These are phyloP conservation scores for Trebouxia sp. DNA, from an alignment of 139 green algal genomes.

Conservation along the genomic window DNA sequence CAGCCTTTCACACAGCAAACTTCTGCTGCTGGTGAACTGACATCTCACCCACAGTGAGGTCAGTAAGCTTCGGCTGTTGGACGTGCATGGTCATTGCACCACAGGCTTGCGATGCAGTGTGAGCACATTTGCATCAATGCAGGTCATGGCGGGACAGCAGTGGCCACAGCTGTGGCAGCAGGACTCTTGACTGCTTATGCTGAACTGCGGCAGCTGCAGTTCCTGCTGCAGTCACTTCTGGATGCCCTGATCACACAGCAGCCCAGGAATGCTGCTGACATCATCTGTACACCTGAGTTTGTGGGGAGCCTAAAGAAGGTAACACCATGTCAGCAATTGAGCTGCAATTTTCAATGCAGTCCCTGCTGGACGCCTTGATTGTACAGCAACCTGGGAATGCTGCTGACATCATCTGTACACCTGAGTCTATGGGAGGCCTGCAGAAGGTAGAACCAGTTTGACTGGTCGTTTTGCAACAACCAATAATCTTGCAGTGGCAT, in stretches of 20 bases:
- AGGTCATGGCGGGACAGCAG: neutral
- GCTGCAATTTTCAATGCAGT: conserved; percentile 44
- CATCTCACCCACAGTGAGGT: no score
- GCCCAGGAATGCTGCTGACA: neutral
- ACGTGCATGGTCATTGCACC: no score
- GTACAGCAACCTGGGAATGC: neutral
- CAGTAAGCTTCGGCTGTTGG: no score
- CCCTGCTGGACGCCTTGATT: conserved; percentile 34
- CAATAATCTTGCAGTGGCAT: no score
- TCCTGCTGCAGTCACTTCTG: conserved; percentile 41
- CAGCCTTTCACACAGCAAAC: no score
- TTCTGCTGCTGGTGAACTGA: no score
- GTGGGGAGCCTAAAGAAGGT: neutral
- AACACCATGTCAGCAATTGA: no score
- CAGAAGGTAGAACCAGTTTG: neutral
- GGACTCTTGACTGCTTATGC: conserved; percentile 38
- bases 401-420: neutral
- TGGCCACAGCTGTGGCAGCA: conserved; percentile 35
- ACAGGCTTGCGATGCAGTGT: no score
- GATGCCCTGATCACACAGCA: conserved; percentile 28
- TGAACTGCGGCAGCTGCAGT: conserved; percentile 46
- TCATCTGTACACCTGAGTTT: neutral
- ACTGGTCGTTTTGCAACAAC: no score
- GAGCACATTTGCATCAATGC: no score
- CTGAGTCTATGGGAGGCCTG: neutral